Base-by-base conservation (phyloP, 176 grass and related monocot species). In the Avena atlantica region DNA sequence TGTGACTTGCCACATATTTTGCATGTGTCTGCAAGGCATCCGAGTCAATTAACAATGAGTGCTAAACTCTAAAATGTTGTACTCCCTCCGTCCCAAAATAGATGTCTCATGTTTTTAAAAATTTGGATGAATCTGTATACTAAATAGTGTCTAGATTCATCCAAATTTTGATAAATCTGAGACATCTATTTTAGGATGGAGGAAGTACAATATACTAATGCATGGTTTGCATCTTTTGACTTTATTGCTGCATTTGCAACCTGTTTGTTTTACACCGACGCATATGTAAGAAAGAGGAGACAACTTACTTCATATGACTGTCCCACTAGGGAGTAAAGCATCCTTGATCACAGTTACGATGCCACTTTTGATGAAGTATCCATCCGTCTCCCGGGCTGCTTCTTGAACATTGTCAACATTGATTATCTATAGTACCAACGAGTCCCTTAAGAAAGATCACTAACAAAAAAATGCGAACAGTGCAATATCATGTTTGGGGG, bases 291-390 rank as follows among this genome's bases (percentile, higher is more conserved):
- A 66, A 52, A 16, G 75, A 12, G 6, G 8, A 55, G 9, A 25
- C n/a, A 76, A 23, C 86, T 88, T 88, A 88, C 86, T 91, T 88
- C 85, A 98, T 88, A 98, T 91, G 73, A 94, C 76, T 52, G 93
- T 94, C 51, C 94, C 97, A 57, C 85, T 98, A 34, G 97, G 97
- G 75, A 98, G 88, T 19, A 98, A 79, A 14, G 94, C 97, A 90
- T 98, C 97, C 80, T 98, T 96, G 25, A 98, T 94, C 49, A 98
- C 80, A 0, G 96, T 98, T 42, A 98, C 96, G 1, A 98, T 98
- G 53, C 96, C 96, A 34, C 94, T 94, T 88, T 98, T 98, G 78
- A 98, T 98, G 80, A 98, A 98, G 70, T 96, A 98, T 23, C 96
- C 96, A 62, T 98, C 97, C 0, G 97, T 98, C 80, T 82, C 96